Base-by-base conservation (phyloP, 2,329 filamentous ascomycete species). In the Fusarium pseudoanthophilum region DNA sequence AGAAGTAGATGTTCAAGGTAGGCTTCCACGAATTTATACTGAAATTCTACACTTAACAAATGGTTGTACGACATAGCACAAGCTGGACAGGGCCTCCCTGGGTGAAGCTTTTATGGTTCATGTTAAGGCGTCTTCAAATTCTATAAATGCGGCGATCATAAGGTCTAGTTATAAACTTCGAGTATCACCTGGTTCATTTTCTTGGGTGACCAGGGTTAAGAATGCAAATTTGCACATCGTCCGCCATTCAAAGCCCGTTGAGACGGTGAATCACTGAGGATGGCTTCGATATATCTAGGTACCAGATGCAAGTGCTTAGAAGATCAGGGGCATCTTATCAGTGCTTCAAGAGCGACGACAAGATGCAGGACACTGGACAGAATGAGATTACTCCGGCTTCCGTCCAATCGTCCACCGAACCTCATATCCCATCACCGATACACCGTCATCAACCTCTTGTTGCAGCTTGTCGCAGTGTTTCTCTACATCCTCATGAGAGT, bases 321-420 rank as follows among this genome's bases (percentile, higher is more conserved):
- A 5, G 1, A 32, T 24, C 4, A n/a, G 14, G 14, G 16, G 7
- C 15, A 18, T 32, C 4, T 30, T 15, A 20, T 20, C 11, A 42
- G 6, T n/a, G 11, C 11, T 11, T 6, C 6, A 15, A 24, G 5
- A 26, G 11, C 2, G 11, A 5, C 4, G 18, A 20, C 11, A 32
- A 14, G 4, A 28, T 16, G 14, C 16, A n/a, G 21, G 37, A 43
- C 15, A 7, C n/a, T n/a, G n/a, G n/a, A n/a, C n/a, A n/a, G 20
- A 11, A 24, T 3, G 11, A 14, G 15, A 20, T 24, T 34, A 65
- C 21, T n/a, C 34, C 5, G 45, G 34, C 16, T 53, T 67, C 2
- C 64, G 39, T 13, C 60, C 64, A n/a, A 67, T 40, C 1, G 64
- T 67, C 64, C 64, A 67, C 4, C 60, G 45, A 21, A 67, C 21